phyloP scores from a whole-genome alignment of 2,329 filamentous ascomycete species.

The Lachnellula subtilissima region DNA sequence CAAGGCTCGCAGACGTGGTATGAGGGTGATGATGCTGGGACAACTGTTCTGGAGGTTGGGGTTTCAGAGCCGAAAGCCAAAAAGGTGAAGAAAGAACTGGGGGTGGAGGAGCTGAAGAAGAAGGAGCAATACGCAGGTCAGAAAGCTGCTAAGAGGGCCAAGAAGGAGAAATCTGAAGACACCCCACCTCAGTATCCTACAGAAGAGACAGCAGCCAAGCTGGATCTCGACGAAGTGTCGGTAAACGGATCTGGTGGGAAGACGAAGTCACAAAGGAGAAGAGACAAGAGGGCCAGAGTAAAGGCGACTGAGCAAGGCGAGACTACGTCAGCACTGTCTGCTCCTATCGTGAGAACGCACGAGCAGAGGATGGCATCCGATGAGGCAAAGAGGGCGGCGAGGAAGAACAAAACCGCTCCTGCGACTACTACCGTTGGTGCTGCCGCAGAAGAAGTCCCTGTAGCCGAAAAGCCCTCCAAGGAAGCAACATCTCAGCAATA shows the following conservation, averaged over 20 bases:
- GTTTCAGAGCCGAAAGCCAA: not conserved
- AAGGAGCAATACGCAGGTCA: constrained; percentile 3
- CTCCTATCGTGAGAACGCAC: not conserved
- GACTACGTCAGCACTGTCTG: not conserved
- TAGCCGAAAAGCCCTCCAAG: not conserved
- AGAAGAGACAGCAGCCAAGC: not conserved
- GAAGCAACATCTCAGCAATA: not conserved
- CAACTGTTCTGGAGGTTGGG: not conserved
- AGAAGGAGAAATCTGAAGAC: not conserved
- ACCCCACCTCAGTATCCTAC: not conserved
- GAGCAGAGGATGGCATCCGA: not conserved
- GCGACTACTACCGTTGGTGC: not conserved
- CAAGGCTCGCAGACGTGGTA: not conserved
- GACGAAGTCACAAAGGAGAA: not conserved
- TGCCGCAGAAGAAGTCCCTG: not conserved
- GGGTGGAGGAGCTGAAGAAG: not conserved
- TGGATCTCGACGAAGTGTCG: not conserved
- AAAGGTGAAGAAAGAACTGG: not conserved
- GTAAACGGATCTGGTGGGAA: not conserved
- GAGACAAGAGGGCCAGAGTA: not conserved
- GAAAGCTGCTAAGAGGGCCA: not conserved
- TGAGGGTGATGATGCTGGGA: not conserved
- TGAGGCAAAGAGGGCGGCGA: not conserved
- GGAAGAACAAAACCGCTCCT: not conserved
- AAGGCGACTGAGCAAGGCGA: not conserved